Evolutionary conservation across 139 green algal species (phyloP), one percentile per base, ranked within the genome.

Genomic region (Chlorella ohadii): DNA sequence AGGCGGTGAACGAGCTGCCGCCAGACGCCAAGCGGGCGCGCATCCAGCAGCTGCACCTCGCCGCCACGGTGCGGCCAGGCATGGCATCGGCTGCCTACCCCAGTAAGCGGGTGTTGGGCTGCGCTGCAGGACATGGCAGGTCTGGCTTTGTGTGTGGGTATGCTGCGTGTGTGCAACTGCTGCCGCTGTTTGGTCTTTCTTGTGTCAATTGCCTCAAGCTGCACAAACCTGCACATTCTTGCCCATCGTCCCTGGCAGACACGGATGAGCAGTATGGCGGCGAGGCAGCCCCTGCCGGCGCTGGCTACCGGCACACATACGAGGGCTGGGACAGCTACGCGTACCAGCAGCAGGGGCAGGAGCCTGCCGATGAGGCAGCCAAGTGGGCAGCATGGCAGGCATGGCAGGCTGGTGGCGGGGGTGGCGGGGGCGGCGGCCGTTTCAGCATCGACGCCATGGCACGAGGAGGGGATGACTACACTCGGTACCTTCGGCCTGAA

Each of bases 41-140:
- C 81, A 61, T 87, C 19, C 81, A 87, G 39, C 78, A 90, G 75
- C 79, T 90, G 31, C 64, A 84, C 73, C 78, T 90, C 57, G 28
- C 28, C 2, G 72, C 73, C 57, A 82, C 55, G 3, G 66, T 82
- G 81, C 56, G 38, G 31, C 76, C 82, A 9, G 82, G 81, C 36
- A 67, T 34, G 0, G 75, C 84, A 27, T 72, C 86, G 5, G 81
- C 86, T 4, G 20, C 64, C 2, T 90, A 90, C 80, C 86, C 86
- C 20, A 66, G 81, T 85, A 19, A 20, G 51, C 9, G 7, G 41
- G 4, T 36, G 23, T 13, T n/a, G n/a, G n/a, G n/a, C n/a, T n/a
- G n/a, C n/a, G n/a, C n/a, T n/a, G n/a, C n/a, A n/a, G n/a, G n/a
- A n/a, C n/a, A n/a, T n/a, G n/a, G 44, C 44, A 51, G 44, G 44